Evolutionary conservation across 1,139 yeast species (phyloP), one percentile per base, ranked within the genome.

Genomic region (Spencermartinsiella ligniputridi): DNA sequence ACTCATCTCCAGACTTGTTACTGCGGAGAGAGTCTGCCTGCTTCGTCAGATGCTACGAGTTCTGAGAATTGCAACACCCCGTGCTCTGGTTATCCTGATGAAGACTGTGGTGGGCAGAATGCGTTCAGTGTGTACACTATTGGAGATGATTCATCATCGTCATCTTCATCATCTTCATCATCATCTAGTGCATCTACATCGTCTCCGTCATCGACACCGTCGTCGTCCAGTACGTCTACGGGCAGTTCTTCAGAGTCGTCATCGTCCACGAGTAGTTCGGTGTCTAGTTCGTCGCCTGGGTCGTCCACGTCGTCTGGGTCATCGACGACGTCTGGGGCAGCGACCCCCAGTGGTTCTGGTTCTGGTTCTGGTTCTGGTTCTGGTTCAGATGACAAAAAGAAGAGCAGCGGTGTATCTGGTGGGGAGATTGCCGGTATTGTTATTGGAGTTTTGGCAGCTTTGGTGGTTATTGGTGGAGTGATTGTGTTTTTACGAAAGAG

Each of bases 21-120:
- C 58, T 87, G 96, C 64, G 85, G 90, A 49, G 58, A 67, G 49
- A 52, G 67, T 0, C 58, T 71, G 16, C 95, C 95, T 1, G 45
- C 66, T 13, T 51, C 70, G 1, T 51, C 65, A 16, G 57, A 60
- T 13, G 42, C 41, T 39, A 56, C 52, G 11, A 53, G 52, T 24
- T 42, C 56, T n/a, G 48, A 68, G 11, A 42, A 49, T 8, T 83
- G 92, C 66, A 55, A 63, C 50, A 56, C 57, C 1, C 44, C 54
- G 1, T 83, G 92, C 62, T 52, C 61, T 32, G 88, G 85, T 8
- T 83, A 67, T 55, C 72, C 70, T 12, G 2, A 35, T 1, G 76
- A 72, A 33, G 67, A 48, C 21, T 83, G 90, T 62, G 90, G 90
- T 46, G 86, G 86, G 12, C 8, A 57, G 5, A 53, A 53, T 45